Conservation (phyloP, 1,139 yeast genomes). For the Taiozyma sp. region DNA sequence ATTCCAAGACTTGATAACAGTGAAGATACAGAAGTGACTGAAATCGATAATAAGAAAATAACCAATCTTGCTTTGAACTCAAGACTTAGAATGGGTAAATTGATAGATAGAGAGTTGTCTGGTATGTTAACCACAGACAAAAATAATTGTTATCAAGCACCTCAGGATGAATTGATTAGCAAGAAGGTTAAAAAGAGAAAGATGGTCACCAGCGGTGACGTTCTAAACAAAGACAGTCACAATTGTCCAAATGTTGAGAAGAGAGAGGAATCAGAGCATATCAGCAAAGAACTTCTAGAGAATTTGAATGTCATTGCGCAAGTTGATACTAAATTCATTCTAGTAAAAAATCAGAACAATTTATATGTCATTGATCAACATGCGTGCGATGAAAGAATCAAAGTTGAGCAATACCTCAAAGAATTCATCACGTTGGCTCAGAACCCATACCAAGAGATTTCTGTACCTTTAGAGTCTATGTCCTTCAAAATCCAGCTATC, state of each 20-base stretch:
- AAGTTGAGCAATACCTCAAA: constrained; percentile 58
- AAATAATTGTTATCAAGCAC: background rate
- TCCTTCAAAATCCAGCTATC: constrained; percentile 17
- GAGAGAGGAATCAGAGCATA: background rate
- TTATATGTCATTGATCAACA: constrained; percentile 92
- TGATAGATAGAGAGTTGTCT: constrained; percentile 11
- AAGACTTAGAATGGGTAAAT: constrained; percentile 14
- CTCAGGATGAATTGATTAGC: background rate
- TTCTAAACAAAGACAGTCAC: background rate
- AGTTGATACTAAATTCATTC: constrained; percentile 56
- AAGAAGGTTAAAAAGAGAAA: constrained; percentile 6
- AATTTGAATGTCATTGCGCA: constrained; percentile 39
- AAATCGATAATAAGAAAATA: background rate
- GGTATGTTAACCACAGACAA: constrained; percentile 9
- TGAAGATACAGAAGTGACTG: background rate
- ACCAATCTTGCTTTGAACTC: constrained; percentile 8
- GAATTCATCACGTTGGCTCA: constrained; percentile 26
- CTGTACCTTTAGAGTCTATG: constrained; percentile 8
- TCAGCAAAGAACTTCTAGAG: constrained; percentile 16
- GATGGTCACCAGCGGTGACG: background rate
- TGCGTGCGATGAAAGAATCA: constrained; percentile 93
- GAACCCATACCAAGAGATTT: constrained; percentile 10
- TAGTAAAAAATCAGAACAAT: constrained; percentile 56
- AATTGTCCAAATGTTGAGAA: background rate
- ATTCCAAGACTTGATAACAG: background rate